Percentiles rank a stretch among this genome's conserved stretches.
Evolutionary conservation across 2,329 filamentous ascomycete species (phyloP).

Genomic region (Colletotrichum euphorbiae): DNA sequence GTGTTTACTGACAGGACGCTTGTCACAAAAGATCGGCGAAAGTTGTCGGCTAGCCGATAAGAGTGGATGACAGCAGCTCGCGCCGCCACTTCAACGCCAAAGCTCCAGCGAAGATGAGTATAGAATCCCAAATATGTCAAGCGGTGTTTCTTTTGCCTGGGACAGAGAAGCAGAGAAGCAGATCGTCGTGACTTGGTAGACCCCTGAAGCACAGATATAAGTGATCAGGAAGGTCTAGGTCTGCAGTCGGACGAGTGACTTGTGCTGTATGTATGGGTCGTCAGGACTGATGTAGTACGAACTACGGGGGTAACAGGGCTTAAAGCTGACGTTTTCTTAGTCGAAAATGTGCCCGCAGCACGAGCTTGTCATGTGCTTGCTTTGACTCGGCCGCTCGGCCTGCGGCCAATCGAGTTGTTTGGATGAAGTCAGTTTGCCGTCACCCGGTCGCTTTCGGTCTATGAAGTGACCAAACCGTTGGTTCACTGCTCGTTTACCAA

Average conservation of each 20-base stretch:
- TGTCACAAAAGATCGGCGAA: no score
- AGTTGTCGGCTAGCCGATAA: no score
- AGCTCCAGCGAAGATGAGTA: not conserved
- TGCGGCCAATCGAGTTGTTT: not conserved
- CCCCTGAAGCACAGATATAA: not conserved
- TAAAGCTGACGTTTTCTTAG: not conserved
- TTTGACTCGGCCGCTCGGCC: not conserved
- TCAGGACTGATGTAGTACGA: not conserved
- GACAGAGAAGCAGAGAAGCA: not conserved
- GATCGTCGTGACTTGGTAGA: not conserved
- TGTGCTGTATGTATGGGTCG: not conserved
- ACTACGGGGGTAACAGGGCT: no score
- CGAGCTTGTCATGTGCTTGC: constrained; percentile 36
- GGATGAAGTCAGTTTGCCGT: constrained; percentile 11
- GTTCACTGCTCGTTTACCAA: no score
- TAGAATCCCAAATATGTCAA: not conserved
- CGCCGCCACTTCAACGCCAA: no score
- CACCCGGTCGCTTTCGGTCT: not conserved
- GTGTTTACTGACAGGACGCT: no score
- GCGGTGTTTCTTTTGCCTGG: not conserved
- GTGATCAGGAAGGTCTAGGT: not conserved
- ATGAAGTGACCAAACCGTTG: not conserved
- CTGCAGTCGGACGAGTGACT: no score
- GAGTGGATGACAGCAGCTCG: no score
- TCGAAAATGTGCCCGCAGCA: constrained; percentile 22